These are phyloP conservation scores for Centrapalus pauciflorus DNA, from an alignment of 129 eudicot genomes.

Conservation along the genomic window DNA sequence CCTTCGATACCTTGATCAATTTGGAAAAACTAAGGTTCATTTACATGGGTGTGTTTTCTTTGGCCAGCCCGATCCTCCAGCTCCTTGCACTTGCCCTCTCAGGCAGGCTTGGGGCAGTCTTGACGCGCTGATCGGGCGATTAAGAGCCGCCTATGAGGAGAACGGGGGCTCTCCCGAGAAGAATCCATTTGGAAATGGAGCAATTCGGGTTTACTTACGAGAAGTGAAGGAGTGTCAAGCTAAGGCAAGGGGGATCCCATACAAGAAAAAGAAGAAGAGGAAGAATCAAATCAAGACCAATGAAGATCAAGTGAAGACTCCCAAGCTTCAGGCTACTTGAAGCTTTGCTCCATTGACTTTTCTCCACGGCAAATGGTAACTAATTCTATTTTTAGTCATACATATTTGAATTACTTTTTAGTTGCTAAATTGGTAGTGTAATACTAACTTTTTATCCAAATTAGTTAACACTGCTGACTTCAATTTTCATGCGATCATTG, in stretches of 20 bases:
- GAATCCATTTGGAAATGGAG: conserved; percentile 74
- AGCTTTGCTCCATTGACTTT: conserved; percentile 10
- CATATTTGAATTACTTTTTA: neutral
- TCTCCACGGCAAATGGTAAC: conserved; percentile 33
- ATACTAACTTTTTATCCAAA: neutral
- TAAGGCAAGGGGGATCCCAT: conserved; percentile 64
- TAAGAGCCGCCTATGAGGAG: conserved; percentile 84
- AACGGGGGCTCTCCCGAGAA: conserved; percentile 69
- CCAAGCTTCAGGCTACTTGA: conserved; percentile 36
- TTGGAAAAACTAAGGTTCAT: conserved; percentile 87
- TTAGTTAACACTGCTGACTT: neutral
- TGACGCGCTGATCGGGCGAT: conserved; percentile 76
- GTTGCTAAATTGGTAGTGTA: neutral
- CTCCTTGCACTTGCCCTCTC: conserved; percentile 84
- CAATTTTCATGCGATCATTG: neutral
- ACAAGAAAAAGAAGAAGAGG: conserved; percentile 76
- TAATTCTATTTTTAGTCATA: neutral
- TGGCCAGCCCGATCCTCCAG: conserved; percentile 93
- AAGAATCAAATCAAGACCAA: conserved; percentile 33
- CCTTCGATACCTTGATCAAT: conserved; percentile 83
- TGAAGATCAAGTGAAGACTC: conserved; percentile 33
- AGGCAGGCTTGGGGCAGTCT: conserved; percentile 96
- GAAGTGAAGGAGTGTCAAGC: conserved; percentile 88
- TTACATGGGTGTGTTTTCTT: conserved; percentile 66
- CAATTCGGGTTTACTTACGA: conserved; percentile 61